Evolutionary conservation across 306 rosid species (phyloP), one percentile per base, ranked within the genome.

Genomic region (Nissolia schottii): DNA sequence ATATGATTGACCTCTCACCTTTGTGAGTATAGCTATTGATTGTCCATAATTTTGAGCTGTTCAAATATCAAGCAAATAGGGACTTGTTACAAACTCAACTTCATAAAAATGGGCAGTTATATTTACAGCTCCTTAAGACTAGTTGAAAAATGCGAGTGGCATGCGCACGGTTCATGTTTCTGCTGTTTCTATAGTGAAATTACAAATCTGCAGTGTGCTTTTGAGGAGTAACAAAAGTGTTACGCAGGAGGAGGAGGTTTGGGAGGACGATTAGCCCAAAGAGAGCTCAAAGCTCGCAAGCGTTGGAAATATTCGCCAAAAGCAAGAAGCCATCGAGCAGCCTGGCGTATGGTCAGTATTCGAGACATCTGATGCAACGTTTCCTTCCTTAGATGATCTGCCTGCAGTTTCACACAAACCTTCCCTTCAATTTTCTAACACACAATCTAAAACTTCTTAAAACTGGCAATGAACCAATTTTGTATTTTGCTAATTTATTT

Each of bases 261-360:
- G 32, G 62, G 80, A 35, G 88, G 74, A 50, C 90, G 88, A 68
- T 76, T 74, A 24, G 84, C 85, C 97, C 95, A 94, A 19, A 87
- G 90, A 4, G 77, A 70, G 92, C 98, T 91, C 87, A 94, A 87
- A 28, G 84, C 88, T 46, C 96, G 78, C 18, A 94, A 64, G 34
- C 97, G 91, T 62, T 91, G 89, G 76, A 89, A 91, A 78, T 91
- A 89, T 73, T 91, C 97, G 7, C 96, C 97, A 67, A 94, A 70
- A 27, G 77, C 87, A 79, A 91, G 90, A 31, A 91, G 70, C 59
- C 90, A 96, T 37, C 85, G 83, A 31, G 91, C 97, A 19, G 86
- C 80, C 77, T 94, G 97, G 64, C 86, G 96, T 40, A 58, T 69
- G 7, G 89, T 83, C 3, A 94, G 90, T 79, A 94, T 87, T 75